phyloP scores from a whole-genome alignment of 2,329 filamentous ascomycete genomes.

The Aphanocladium album region DNA sequence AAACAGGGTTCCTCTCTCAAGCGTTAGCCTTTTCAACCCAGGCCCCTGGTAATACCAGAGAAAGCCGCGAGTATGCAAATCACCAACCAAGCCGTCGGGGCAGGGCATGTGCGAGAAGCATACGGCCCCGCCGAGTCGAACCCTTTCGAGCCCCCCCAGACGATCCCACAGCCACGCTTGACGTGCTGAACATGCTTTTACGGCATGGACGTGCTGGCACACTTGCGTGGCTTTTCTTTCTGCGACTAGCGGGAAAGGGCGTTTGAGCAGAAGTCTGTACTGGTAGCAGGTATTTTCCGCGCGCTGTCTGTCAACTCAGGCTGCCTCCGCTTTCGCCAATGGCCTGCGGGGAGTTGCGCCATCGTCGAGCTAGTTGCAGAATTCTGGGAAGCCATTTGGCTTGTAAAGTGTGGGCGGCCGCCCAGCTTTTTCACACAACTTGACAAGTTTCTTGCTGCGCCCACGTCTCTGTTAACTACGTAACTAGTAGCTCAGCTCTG shows the following conservation, averaged over 20 bases:
- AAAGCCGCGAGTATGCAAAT: not conserved
- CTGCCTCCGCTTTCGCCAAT: no score
- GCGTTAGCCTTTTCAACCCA: not conserved
- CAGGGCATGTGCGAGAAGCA: slow-evolving; percentile 2
- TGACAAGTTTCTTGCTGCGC: not conserved
- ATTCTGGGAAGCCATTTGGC: not conserved
- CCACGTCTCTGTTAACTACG: no score
- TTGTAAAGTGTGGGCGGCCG: not conserved
- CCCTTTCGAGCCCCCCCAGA: not conserved
- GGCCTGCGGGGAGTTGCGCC: no score
- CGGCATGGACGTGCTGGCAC: not conserved
- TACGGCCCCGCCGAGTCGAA: slow-evolving; percentile 9
- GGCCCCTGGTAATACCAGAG: not conserved
- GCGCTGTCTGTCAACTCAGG: no score
- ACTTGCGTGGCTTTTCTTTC: not conserved
- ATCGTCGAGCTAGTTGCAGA: no score
- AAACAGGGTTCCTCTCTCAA: not conserved
- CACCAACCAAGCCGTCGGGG: slow-evolving; percentile 7
- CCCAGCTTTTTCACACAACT: not conserved
- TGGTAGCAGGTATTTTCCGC: no score
- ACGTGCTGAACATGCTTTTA: not conserved
- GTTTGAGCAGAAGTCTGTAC: no score
- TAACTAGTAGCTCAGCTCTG: slow-evolving; percentile 1
- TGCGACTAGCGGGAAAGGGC: no score
- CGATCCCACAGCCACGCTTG: not conserved